Conservation (phyloP, 257 asterid genomes). For the Mitragyna speciosa region DNA sequence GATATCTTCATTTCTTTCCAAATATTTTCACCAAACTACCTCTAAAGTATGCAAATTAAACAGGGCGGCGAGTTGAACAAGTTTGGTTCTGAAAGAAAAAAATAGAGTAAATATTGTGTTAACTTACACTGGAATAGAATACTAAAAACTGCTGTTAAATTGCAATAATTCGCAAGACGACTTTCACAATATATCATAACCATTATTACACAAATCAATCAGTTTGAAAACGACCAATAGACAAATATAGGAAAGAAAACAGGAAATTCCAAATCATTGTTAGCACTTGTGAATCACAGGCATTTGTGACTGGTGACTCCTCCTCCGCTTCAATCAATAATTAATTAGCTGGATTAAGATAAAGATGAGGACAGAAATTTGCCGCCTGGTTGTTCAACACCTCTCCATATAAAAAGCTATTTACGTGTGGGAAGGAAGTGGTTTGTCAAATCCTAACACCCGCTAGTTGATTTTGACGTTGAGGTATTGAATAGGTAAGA, state of each 20-base stretch:
- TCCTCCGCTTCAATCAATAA: background rate
- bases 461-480: background rate
- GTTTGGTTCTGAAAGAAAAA: background rate
- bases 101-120: background rate
- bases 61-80: background rate
- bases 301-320: background rate
- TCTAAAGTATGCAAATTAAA: background rate
- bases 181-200: background rate
- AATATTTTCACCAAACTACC: background rate
- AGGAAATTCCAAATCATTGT: background rate
- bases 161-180: background rate
- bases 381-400: constrained; percentile 13
- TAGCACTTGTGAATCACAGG: background rate
- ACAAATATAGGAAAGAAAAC: background rate
- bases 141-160: background rate
- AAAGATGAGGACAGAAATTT: background rate
- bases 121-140: background rate
- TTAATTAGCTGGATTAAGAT: background rate
- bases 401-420: background rate
- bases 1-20: background rate
- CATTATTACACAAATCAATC: background rate
- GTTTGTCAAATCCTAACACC: background rate
- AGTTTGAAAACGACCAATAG: background rate
- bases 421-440: background rate
- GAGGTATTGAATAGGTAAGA: too few relatives aligned